Evolutionary conservation across 352 stramenopile species (phyloP), one percentile per base, ranked within the genome.

Genomic region (Phytophthora cryptogea): DNA sequence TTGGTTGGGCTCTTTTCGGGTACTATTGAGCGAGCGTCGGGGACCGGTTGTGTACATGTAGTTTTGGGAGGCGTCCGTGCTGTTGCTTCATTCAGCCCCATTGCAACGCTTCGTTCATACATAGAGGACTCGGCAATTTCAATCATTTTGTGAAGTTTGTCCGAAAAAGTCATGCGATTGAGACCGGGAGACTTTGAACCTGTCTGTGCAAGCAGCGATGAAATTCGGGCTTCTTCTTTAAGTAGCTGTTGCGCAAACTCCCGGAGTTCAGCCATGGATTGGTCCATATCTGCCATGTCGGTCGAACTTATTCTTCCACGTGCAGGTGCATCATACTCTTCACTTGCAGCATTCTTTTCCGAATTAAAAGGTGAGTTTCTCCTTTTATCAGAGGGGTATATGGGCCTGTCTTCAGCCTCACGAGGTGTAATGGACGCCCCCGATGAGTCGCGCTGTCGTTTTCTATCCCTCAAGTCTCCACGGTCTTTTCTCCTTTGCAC

Each of bases 111-210:
- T 13, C 61, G 66, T 27, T 88, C 74, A 26, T 78, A 81, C 72
- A 91, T 87, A 0, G 82, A 86, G 6, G 78, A 81, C 35, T 91
- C 81, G 1, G 78, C 78, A 36, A 89, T 89, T 59, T 90, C 74
- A 50, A 90, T 90, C 81, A 90, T 90, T 62, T 85, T 87, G 69
- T 90, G 81, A 3, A 90, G 61, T 46, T 89, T 90, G 46, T 89
- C 78, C 4, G 78, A 88, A 30, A 90, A 90, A 14, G 70, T 85
- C 75, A 90, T 84, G 17, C 81, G 72, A 39, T 78, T 82, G 0
- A 72, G 63, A n/a, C 74, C 59, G 23, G 78, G 77, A n/a, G 77
- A 84, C 43, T 74, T 77, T 6, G 77, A 79, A 37, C 61, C 78
- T 27, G 68, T 70, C 20, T 52, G 59, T 27, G 58, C 59, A 10